Conservation (phyloP, 73 alveolate genomes). For the Tetrahymena thermophila region DNA sequence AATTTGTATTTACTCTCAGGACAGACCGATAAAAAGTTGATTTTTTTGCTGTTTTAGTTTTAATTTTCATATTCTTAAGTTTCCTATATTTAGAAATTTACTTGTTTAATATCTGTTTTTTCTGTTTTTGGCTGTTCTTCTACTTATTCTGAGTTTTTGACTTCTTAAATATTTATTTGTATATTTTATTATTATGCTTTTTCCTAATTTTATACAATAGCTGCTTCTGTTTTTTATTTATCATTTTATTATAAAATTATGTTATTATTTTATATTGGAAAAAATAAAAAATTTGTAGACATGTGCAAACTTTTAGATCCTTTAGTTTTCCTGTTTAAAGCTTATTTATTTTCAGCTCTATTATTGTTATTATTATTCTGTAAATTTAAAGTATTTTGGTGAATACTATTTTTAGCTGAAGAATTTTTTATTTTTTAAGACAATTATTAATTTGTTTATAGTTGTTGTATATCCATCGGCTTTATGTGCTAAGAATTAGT, state of each 20-base stretch:
- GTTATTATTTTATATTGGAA: neutral
- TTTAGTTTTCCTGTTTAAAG: neutral
- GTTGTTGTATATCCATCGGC: neutral
- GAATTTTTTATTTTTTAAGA: neutral
- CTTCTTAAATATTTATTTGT: neutral
- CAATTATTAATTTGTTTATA: neutral
- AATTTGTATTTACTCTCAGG: neutral
- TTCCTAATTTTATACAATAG: neutral
- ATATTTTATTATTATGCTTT: neutral
- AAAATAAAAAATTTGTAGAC: neutral
- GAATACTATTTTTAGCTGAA: neutral
- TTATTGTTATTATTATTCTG: no score
- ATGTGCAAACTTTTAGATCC: neutral
- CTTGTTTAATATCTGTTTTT: neutral
- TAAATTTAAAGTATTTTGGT: neutral
- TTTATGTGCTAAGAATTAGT: neutral
- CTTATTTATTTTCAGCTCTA: neutral
- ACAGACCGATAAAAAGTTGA: neutral
- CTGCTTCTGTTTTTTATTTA: neutral
- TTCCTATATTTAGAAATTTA: neutral
- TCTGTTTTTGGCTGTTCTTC: neutral
- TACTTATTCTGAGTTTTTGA: no score
- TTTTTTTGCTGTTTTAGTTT: neutral
- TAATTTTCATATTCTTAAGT: neutral
- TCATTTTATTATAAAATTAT: neutral